Percentiles rank a stretch among this genome's conserved stretches.
Evolutionary conservation across 441 rosid genomes (phyloP).

Genomic region (Metrosideros polymorpha): DNA sequence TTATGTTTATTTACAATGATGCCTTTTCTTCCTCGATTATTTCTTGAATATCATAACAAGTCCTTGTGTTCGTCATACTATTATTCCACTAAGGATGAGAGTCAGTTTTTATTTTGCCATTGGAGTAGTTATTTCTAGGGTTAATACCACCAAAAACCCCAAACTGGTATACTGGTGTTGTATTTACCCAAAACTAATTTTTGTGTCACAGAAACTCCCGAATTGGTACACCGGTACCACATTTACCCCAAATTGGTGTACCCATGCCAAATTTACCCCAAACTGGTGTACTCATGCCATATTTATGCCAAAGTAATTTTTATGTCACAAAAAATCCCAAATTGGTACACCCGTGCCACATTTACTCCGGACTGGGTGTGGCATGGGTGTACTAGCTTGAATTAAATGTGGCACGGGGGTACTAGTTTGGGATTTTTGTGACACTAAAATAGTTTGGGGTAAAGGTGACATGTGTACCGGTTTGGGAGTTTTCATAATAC

Average conservation of each 20-base stretch:
- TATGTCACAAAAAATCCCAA: not conserved
- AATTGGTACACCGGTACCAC: not conserved
- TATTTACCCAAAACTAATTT: not conserved
- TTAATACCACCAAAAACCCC: not conserved
- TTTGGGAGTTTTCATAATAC: not conserved
- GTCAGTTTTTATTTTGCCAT: not conserved
- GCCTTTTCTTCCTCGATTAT: not conserved
- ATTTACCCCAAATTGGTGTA: not conserved
- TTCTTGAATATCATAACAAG: not conserved
- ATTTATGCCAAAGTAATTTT: not conserved
- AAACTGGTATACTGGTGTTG: no score
- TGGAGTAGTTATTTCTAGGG: not conserved
- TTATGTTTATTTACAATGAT: not conserved
- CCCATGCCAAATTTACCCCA: not conserved
- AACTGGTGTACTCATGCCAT: not conserved
- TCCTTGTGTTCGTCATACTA: not conserved
- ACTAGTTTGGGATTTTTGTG: not conserved
- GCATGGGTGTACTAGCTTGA: no score
- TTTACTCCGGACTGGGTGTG: no score
- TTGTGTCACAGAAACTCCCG: not conserved
- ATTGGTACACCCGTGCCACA: not conserved
- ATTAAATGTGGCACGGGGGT: no score
- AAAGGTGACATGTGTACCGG: no score
- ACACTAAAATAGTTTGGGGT: not conserved
- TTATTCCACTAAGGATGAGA: not conserved